Evolutionary conservation across 441 rosid species (phyloP).

Genomic region (Macaranga tanarius): DNA sequence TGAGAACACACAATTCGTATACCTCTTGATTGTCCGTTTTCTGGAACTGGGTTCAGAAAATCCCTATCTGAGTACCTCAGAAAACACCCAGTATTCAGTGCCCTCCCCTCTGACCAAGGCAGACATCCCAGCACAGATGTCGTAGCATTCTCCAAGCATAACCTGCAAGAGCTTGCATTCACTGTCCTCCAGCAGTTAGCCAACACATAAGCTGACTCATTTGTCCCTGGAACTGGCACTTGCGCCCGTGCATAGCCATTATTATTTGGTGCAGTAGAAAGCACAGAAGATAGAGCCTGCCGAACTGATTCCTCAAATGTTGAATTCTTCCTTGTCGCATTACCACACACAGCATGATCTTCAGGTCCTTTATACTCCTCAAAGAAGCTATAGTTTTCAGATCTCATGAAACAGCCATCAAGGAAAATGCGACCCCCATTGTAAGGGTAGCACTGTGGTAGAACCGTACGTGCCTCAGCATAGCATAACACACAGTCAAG

Average conservation of each 20-base stretch:
- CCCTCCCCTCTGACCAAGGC: constrained; percentile 89
- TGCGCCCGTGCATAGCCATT: constrained; percentile 50
- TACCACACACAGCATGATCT: constrained; percentile 68
- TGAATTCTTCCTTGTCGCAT: constrained; percentile 40
- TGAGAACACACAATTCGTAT: constrained; percentile 9
- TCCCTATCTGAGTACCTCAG: constrained; percentile 72
- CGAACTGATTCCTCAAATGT: constrained; percentile 43
- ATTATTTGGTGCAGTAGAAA: constrained; percentile 42
- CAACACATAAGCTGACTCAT: constrained; percentile 58
- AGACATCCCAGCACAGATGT: constrained; percentile 53
- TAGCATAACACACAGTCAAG: constrained; percentile 86
- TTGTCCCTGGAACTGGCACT: constrained; percentile 38
- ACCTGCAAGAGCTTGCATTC: constrained; percentile 58
- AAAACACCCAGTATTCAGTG: constrained; percentile 80
- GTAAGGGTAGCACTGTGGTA: constrained; percentile 84
- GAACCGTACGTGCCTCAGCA: constrained; percentile 80
- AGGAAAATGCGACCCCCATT: constrained; percentile 76
- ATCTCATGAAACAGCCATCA: constrained; percentile 95
- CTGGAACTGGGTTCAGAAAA: constrained; percentile 61
- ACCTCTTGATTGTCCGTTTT: constrained; percentile 63
- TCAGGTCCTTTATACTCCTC: constrained; percentile 59
- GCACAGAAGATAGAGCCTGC: constrained; percentile 44
- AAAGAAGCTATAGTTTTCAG: constrained; percentile 76
- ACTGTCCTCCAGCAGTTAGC: constrained; percentile 82
- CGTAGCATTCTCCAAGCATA: constrained; percentile 74